Evolutionary conservation across 805 yeast genomes (phyloP), one percentile per base, ranked within the genome.

Genomic region (Zygosaccharomyces lentus): DNA sequence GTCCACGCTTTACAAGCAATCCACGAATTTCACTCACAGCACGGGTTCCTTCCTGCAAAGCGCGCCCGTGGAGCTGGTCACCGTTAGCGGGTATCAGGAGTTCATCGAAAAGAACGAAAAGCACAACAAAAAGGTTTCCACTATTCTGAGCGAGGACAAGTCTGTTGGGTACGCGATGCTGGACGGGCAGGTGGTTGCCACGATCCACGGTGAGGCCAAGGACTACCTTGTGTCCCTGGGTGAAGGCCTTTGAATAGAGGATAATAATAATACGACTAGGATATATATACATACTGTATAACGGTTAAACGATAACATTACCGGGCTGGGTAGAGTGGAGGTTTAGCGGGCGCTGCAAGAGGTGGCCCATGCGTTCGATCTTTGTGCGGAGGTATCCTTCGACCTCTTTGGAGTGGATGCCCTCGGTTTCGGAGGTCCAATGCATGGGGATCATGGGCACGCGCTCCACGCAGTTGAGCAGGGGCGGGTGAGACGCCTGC

Each of bases 381-480:
- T 93, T 93, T 1, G 99, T 93, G 58, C 93, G 78, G 48, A 93
- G 71, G 60, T 93, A 93, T 1, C 96, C 96, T 57, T 93, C 96
- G 26, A 93, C 85, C 67, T 93, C 99, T 50, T 75, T 77, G 29
- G 90, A 79, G 53, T 82, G 75, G 49, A 93, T 84, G 6, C 98
- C 98, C n/a, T 62, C 64, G 3, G 56, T 51, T 23, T 67, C 71
- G 19, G 68, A 59, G 27, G 73, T 72, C 99, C 99, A 93, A 6
- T 96, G 90, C 45, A 90, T 74, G 10, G 99, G 99, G 3, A 93
- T 78, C 99, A 93, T 93, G 30, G 99, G 96, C 2, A 91, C 89
- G 54, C 99, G 78, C 64, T 91, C 93, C 21, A 77, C 75, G 36
- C 95, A 98, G 50, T 74, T 76, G 25, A 93, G 80, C 42, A 78